Base-by-base conservation (phyloP, 495 filamentous ascomycete genomes). In the Cudoniella acicularis region DNA sequence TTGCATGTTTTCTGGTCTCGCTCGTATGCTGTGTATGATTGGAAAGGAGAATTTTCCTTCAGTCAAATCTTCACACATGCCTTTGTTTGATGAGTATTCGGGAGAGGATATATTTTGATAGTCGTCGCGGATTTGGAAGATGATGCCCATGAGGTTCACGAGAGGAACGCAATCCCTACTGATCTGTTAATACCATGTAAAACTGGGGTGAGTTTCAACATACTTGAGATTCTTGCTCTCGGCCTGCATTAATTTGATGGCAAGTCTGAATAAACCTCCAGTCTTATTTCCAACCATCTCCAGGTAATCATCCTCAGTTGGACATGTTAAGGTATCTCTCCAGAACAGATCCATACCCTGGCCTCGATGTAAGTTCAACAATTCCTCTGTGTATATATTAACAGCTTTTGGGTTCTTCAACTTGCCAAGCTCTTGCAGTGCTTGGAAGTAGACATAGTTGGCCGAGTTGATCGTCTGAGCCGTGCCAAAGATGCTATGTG, bases 231-330 rank as follows among this genome's bases (percentile, higher is more conserved):
- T 78, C 22, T 73, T 72, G 61, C 87, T 90, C 70, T 96, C 90
- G 25, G 91, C 91, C 72, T 96, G 92, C 94, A 99, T 98, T 25
- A 99, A 77, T 72, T 96, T 94, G 60, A 98, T 85, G 22, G 91
- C 94, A 10, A 99, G 79, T 50, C 94, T 83, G 79, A 99, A 98
- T 9, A 99, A 81, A 1, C 94, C 94, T 23, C 94, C 94, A 2
- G 94, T 99, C 73, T 99, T 98, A 75, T 98, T 98, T 63, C 86
- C 85, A 43, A 98, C 95, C 94, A 98, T 98, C 72, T 98, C 93
- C 16, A 98, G 82, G 74, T 98, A 98, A 68, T 98, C 93, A 60
- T 96, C 91, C 73, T 98, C 93, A 47, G 83, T 91, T 24, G 94
- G 94, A 70, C 92, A 96, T 26, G 86, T 96, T 50, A 97, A 78